Conservation (phyloP, 768 basidiomycete species). For the Calocera cornea region DNA sequence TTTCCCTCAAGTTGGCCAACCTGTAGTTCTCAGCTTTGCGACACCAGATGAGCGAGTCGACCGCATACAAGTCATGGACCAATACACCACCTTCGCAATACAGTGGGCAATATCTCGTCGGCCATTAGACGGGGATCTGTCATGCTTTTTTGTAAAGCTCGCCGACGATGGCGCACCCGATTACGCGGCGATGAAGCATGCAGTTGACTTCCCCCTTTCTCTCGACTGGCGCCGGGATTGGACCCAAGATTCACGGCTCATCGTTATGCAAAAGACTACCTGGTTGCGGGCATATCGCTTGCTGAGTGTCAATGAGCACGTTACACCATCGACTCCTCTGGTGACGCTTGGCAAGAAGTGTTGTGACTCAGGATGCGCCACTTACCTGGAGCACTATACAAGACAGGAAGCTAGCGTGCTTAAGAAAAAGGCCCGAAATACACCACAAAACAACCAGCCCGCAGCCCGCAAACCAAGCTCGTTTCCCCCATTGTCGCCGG, state of each 20-base stretch:
- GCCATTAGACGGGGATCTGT: constrained; percentile 37
- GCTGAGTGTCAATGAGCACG: constrained; percentile 45
- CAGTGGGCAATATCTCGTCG: constrained; percentile 50
- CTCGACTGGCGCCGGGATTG: constrained; percentile 5
- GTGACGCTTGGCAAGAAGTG: neutral
- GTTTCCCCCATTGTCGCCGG: neutral
- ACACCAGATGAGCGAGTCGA: constrained; percentile 34
- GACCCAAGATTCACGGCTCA: neutral
- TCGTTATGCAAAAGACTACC: constrained; percentile 39
- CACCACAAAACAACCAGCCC: neutral
- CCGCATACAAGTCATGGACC: constrained; percentile 42
- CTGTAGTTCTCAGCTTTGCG: neutral
- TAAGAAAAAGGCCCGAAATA: neutral
- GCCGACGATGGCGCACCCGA: constrained; percentile 36
- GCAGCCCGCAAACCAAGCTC: neutral
- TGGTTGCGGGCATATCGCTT: constrained; percentile 44
- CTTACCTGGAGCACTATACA: neutral
- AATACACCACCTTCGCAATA: constrained; percentile 49
- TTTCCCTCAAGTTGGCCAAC: constrained; percentile 33
- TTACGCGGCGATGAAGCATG: constrained; percentile 36
- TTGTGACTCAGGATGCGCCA: neutral
- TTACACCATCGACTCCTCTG: constrained; percentile 34
- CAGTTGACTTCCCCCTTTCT: neutral
- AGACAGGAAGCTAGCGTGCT: neutral
- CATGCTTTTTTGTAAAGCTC: constrained; percentile 56